These are phyloP conservation scores for Noccaea bulbosa DNA, from an alignment of 345 rosid species.

Conservation along the genomic window DNA sequence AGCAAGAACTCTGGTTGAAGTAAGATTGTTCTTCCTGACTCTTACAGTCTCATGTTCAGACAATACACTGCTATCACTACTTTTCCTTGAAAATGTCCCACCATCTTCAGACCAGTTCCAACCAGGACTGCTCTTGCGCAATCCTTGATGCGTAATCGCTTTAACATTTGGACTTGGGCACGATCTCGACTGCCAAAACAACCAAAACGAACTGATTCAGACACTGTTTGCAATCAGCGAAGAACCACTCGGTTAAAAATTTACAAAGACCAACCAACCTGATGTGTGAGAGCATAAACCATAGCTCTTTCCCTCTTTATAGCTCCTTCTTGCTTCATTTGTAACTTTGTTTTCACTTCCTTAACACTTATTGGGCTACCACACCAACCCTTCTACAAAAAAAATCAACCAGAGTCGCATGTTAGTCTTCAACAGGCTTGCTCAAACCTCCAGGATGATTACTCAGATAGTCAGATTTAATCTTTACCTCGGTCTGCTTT, in stretches of 20 bases:
- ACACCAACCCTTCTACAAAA: constrained; percentile 77
- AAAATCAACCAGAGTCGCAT: constrained; percentile 20
- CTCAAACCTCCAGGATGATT: too few species aligned
- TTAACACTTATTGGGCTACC: constrained; percentile 62
- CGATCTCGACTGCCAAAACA: constrained; percentile 56
- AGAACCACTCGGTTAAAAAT: constrained; percentile 28
- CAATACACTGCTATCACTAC: constrained; percentile 47
- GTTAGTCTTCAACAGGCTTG: not conserved
- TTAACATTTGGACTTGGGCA: constrained; percentile 62
- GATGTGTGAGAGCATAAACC: constrained; percentile 69
- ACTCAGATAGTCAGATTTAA: too few species aligned
- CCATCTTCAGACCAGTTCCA: constrained; percentile 66
- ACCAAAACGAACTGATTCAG: constrained; percentile 31
- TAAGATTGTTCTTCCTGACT: constrained; percentile 68
- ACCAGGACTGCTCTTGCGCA: constrained; percentile 51
- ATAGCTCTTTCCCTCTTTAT: constrained; percentile 92
- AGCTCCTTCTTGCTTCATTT: constrained; percentile 78
- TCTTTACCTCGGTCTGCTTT: constrained; percentile 77
- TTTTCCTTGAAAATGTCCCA: constrained; percentile 54
- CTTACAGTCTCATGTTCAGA: constrained; percentile 55
- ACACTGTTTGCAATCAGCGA: constrained; percentile 18
- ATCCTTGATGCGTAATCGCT: constrained; percentile 45
- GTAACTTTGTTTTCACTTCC: constrained; percentile 67
- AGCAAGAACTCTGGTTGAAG: constrained; percentile 57
- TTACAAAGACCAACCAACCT: constrained; percentile 48